Evolutionary conservation across 257 asterid species (phyloP).

Genomic region (Solanum commersonii): DNA sequence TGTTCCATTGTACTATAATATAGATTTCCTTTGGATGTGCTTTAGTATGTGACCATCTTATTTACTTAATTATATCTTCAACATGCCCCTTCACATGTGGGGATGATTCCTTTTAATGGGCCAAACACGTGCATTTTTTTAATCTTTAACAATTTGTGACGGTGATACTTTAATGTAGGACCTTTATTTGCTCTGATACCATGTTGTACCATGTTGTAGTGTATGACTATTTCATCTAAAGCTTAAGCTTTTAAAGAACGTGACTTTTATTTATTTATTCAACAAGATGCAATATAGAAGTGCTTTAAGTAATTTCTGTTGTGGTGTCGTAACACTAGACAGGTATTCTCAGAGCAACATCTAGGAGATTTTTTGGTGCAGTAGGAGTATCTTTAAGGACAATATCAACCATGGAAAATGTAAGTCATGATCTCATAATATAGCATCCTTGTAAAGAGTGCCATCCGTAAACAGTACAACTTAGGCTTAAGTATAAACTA

Average conservation of each 20-base stretch:
- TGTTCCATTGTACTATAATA: neutral
- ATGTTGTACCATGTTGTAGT: neutral
- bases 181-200: neutral
- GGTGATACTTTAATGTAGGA: neutral
- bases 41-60: neutral
- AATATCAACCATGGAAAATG: constrained; percentile 39
- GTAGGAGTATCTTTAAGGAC: constrained; percentile 23
- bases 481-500: neutral
- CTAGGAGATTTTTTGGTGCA: constrained; percentile 27
- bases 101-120: neutral
- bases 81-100: neutral
- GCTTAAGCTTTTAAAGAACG: neutral
- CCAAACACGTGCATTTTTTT: neutral
- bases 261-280: neutral
- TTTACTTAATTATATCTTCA: neutral
- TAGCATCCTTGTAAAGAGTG: neutral
- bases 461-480: neutral
- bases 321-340: constrained; percentile 50
- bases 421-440: constrained; percentile 20
- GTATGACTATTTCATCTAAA: neutral
- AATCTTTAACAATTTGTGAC: neutral
- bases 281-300: neutral
- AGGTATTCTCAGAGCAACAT: constrained; percentile 38
- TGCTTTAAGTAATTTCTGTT: neutral
- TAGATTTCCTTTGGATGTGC: neutral